Evolutionary conservation across 148 eudicot genomes (phyloP).

Genomic region (Rheum nobile): DNA sequence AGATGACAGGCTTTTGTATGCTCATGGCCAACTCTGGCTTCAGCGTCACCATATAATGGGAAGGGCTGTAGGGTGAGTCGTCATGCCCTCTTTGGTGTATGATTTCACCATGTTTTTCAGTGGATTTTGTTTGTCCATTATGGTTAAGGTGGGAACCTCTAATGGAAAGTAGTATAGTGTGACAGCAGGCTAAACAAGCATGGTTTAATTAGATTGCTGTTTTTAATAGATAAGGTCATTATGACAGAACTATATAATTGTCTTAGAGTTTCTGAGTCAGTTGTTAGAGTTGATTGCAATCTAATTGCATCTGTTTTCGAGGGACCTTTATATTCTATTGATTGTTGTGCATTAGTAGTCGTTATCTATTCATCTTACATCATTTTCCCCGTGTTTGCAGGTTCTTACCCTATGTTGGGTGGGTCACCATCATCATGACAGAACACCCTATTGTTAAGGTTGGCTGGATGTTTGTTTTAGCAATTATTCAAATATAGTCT

Average conservation of each 20-base stretch:
- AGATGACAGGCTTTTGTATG: slow-evolving; percentile 60
- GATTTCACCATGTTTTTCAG: neutral
- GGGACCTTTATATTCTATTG: neutral
- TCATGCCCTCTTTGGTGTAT: slow-evolving; percentile 1
- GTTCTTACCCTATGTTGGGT: slow-evolving; percentile 60
- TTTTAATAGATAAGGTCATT: neutral
- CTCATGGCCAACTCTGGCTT: slow-evolving; percentile 71
- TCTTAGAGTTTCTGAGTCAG: neutral
- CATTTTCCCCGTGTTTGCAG: slow-evolving; percentile 17
- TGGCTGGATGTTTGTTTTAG: neutral
- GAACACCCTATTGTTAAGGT: slow-evolving; percentile 53
- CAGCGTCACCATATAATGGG: slow-evolving; percentile 75
- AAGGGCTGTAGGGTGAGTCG: slow-evolving; percentile 69
- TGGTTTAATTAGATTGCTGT: neutral
- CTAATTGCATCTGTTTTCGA: neutral
- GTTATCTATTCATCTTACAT: neutral
- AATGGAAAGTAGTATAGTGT: neutral
- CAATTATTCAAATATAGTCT: neutral
- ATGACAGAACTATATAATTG: neutral
- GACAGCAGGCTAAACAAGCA: neutral
- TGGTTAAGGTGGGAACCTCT: neutral
- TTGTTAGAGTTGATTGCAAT: neutral
- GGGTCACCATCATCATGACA: slow-evolving; percentile 63
- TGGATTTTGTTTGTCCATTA: neutral
- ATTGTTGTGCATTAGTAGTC: neutral